Evolutionary conservation across 2,329 filamentous ascomycete species (phyloP).

Genomic region (Sporothrix sp.): DNA sequence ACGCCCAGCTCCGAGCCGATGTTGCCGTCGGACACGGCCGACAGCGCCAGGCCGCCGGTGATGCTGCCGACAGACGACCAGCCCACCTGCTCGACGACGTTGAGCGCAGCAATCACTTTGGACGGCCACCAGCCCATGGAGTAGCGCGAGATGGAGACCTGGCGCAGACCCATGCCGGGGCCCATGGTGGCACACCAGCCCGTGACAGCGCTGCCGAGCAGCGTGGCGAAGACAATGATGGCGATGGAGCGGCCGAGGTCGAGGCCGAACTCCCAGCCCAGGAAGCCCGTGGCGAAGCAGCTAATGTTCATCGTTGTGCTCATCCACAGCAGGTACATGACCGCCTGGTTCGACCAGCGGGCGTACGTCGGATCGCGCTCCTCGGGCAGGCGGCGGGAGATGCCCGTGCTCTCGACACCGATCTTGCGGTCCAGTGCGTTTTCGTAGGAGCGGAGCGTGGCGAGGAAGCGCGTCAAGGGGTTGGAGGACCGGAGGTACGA

Average conservation of each 20-base stretch:
- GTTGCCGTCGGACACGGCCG: conserved; percentile 35
- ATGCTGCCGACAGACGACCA: conserved; percentile 43
- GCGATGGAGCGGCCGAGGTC: conserved; percentile 34
- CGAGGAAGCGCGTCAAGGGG: conserved; percentile 24
- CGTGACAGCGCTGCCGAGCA: conserved; percentile 34
- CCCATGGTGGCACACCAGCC: conserved; percentile 43
- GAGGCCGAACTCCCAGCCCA: conserved; percentile 40
- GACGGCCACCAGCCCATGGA: conserved; percentile 42
- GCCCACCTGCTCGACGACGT: conserved; percentile 39
- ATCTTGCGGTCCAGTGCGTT: conserved; percentile 34
- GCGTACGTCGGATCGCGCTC: conserved; percentile 29
- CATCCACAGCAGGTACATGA: conserved; percentile 45
- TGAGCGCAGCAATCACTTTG: conserved; percentile 40
- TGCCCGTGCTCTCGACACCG: conserved; percentile 39
- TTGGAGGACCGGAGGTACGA: conserved; percentile 13
- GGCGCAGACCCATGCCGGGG: conserved; percentile 39
- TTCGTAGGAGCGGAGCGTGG: conserved; percentile 32
- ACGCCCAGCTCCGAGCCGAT: conserved; percentile 43
- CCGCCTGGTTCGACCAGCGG: conserved; percentile 32
- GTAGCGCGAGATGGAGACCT: conserved; percentile 41
- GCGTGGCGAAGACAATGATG: conserved; percentile 36
- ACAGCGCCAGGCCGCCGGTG: conserved; percentile 39
- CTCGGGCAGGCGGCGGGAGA: conserved; percentile 36
- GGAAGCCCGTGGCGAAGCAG: conserved; percentile 42
- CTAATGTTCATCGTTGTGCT: conserved; percentile 41